A percentile compares a stretch with the other conserved stretches of the same genome.
Evolutionary conservation across 129 eudicot species (phyloP).

Genomic region (Flaveria bidentis): DNA sequence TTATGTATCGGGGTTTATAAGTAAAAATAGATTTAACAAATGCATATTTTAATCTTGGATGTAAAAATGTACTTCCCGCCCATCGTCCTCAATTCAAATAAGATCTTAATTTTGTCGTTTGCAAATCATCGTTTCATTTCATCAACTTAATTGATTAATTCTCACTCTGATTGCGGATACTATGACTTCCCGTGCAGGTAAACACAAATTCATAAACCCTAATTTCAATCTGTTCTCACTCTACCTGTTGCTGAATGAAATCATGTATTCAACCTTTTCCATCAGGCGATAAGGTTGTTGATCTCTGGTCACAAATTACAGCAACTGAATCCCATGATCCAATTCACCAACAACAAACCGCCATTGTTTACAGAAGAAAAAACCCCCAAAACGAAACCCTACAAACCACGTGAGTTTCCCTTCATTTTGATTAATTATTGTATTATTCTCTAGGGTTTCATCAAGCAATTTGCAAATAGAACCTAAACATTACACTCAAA

Average conservation of each 20-base stretch:
- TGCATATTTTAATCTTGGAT: too few species aligned
- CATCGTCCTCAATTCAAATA: slow-evolving; percentile 16
- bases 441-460: too few species aligned
- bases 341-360: slow-evolving; percentile 43
- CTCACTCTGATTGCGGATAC: neutral
- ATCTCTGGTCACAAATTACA: slow-evolving; percentile 66
- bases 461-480: too few species aligned
- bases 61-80: slow-evolving; percentile 3
- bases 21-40: too few species aligned
- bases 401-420: neutral
- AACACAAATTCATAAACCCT: slow-evolving; percentile 11
- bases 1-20: too few species aligned
- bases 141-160: slow-evolving; percentile 1
- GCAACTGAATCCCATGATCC: slow-evolving; percentile 45
- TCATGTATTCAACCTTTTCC: neutral
- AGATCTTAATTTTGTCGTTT: neutral
- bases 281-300: slow-evolving; percentile 37
- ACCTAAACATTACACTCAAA: too few species aligned
- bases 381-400: slow-evolving; percentile 24
- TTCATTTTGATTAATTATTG: too few species aligned
- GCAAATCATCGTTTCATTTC: neutral
- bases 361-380: slow-evolving; percentile 54
- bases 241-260: neutral
- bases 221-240: neutral
- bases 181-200: slow-evolving; percentile 33